These are phyloP conservation scores for Logfia minima DNA, from an alignment of 129 eudicot genomes.

Conservation along the genomic window DNA sequence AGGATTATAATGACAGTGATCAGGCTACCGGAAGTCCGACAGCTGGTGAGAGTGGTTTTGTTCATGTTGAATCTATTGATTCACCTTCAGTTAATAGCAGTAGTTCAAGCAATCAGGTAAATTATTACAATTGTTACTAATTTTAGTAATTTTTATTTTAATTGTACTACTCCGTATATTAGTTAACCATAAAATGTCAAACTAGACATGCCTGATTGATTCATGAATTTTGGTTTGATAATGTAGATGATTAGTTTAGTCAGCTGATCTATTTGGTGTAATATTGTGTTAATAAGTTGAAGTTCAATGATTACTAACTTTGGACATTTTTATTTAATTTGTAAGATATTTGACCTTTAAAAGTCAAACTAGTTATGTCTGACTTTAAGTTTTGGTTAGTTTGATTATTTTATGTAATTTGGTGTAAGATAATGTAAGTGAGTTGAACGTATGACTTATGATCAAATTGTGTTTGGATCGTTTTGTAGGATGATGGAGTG, in stretches of 20 bases:
- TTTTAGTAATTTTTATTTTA: too few species aligned
- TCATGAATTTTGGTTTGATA: background rate
- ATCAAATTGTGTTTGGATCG: slow-evolving; percentile 12
- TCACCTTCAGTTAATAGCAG: background rate
- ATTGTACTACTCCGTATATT: background rate
- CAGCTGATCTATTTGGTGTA: background rate
- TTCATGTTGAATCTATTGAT: slow-evolving; percentile 5
- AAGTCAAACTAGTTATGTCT: background rate
- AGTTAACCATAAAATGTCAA: background rate
- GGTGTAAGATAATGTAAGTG: background rate
- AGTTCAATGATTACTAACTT: background rate
- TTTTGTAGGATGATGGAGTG: slow-evolving; percentile 45
- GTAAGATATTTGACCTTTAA: background rate
- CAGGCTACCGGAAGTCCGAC: background rate
- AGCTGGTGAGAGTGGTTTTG: slow-evolving; percentile 4
- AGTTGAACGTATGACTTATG: slow-evolving; percentile 3
- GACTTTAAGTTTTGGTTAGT: background rate
- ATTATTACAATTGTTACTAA: background rate
- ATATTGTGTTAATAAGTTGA: background rate
- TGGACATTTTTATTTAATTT: background rate
- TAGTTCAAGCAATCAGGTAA: background rate
- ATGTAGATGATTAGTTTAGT: background rate
- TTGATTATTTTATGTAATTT: background rate
- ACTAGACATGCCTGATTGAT: background rate
- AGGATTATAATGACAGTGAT: background rate